These are phyloP conservation scores for Metschnikowia cerradonensis DNA, from an alignment of 805 yeast genomes.

Conservation along the genomic window DNA sequence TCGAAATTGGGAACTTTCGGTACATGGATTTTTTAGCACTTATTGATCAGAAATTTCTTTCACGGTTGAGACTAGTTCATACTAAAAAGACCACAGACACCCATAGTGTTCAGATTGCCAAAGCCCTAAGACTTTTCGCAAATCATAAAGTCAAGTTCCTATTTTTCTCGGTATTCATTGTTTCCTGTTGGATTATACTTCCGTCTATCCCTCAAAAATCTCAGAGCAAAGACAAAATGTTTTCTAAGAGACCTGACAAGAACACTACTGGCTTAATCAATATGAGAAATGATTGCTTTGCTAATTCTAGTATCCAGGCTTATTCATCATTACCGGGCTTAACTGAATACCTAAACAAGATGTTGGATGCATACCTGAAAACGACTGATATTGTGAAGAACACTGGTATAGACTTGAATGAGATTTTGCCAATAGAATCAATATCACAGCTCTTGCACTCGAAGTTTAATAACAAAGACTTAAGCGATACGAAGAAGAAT, in stretches of 20 bases:
- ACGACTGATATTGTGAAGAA: constrained; percentile 17
- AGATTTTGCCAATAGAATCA: constrained; percentile 11
- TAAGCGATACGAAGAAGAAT: constrained; percentile 7
- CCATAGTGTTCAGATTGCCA: not conserved
- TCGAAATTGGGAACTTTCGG: not conserved
- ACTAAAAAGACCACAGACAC: not conserved
- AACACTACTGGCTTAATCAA: constrained; percentile 81
- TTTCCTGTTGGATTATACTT: constrained; percentile 11
- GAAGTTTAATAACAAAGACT: constrained; percentile 11
- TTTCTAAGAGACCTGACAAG: constrained; percentile 59
- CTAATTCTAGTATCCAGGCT: constrained; percentile 84
- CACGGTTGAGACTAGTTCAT: not conserved
- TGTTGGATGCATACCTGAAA: constrained; percentile 28
- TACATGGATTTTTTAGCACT: constrained; percentile 10
- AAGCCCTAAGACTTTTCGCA: not conserved
- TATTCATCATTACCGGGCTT: constrained; percentile 58
- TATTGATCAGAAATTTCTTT: constrained; percentile 5
- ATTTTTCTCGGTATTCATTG: constrained; percentile 1
- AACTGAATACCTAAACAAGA: constrained; percentile 50
- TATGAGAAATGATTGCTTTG: constrained; percentile 85
- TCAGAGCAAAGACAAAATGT: constrained; percentile 23
- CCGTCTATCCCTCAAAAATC: constrained; percentile 11
- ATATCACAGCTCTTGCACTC: constrained; percentile 17
- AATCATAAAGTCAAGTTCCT: not conserved
- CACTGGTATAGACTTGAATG: constrained; percentile 11